A percentile compares a stretch with the other conserved stretches of the same genome.
phyloP scores from a whole-genome alignment of 305 asterid species.

The Petunia hybrid region DNA sequence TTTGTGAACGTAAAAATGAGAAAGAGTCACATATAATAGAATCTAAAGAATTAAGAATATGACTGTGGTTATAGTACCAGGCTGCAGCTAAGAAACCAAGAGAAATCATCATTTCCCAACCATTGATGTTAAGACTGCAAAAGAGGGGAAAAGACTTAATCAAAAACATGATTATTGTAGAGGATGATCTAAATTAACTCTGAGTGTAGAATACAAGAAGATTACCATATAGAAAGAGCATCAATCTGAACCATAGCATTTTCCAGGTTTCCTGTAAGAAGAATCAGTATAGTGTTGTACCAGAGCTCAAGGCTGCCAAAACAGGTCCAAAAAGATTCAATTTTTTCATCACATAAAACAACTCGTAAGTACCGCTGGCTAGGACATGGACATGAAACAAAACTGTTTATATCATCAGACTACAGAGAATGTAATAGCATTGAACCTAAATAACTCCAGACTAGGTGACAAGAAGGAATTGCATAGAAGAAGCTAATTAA shows the following conservation, averaged over 20 bases:
- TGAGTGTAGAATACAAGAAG: neutral
- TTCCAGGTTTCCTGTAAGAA: conserved; percentile 60
- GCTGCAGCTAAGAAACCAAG: conserved; percentile 67
- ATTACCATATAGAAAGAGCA: conserved; percentile 64
- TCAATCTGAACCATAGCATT: conserved; percentile 61
- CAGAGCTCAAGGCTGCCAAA: conserved; percentile 58
- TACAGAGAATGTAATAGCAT: too few relatives aligned
- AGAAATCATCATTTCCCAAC: conserved; percentile 75
- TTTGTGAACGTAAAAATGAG: neutral
- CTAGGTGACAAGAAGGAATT: too few relatives aligned
- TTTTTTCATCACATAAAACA: neutral
- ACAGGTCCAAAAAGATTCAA: neutral
- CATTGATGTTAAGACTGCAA: conserved; percentile 66
- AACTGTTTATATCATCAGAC: too few relatives aligned
- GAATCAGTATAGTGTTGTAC: conserved; percentile 63
- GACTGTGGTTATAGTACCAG: conserved; percentile 41
- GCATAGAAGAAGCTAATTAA: neutral
- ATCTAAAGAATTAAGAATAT: neutral
- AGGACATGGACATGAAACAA: too few relatives aligned
- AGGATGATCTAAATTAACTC: neutral
- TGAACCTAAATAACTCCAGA: neutral
- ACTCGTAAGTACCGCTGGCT: neutral
- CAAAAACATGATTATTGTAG: neutral
- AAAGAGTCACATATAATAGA: neutral
- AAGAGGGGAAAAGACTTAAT: neutral